Evolutionary conservation across 305 asterid species (phyloP).

Genomic region (Withania somnifera): DNA sequence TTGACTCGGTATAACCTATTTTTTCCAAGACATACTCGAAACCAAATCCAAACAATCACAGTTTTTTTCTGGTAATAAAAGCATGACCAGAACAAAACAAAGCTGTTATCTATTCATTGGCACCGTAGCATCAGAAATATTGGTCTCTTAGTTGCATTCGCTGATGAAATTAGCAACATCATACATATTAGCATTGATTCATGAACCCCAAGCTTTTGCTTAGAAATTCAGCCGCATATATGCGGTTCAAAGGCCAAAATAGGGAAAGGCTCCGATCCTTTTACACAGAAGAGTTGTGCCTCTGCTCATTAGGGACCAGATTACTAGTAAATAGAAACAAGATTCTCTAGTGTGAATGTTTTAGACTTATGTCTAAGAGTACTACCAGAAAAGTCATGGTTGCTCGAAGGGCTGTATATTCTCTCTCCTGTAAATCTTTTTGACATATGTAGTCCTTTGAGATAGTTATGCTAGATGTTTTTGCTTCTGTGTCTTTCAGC

Average conservation of each 20-base stretch:
- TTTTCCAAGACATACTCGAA: neutral
- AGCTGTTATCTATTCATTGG: neutral
- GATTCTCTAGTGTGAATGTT: neutral
- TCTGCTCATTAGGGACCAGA: neutral
- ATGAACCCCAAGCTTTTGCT: neutral
- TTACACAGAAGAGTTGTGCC: neutral
- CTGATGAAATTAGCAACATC: neutral
- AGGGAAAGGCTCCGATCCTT: too few species aligned
- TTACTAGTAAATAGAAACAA: neutral
- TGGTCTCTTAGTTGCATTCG: neutral
- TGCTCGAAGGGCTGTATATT: neutral
- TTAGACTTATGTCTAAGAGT: neutral
- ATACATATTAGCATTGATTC: neutral
- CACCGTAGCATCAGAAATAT: neutral
- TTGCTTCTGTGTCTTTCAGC: neutral
- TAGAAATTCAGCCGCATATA: neutral
- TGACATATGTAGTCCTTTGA: neutral
- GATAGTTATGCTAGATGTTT: neutral
- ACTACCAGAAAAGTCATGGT: neutral
- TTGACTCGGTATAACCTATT: too few species aligned
- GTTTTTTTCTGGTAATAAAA: neutral
- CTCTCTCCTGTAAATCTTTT: neutral
- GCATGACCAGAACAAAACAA: neutral
- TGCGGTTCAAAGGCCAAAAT: neutral
- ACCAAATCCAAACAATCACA: neutral